Conservation (phyloP, 202 grass and related monocot genomes). For the Panicum hallii region DNA sequence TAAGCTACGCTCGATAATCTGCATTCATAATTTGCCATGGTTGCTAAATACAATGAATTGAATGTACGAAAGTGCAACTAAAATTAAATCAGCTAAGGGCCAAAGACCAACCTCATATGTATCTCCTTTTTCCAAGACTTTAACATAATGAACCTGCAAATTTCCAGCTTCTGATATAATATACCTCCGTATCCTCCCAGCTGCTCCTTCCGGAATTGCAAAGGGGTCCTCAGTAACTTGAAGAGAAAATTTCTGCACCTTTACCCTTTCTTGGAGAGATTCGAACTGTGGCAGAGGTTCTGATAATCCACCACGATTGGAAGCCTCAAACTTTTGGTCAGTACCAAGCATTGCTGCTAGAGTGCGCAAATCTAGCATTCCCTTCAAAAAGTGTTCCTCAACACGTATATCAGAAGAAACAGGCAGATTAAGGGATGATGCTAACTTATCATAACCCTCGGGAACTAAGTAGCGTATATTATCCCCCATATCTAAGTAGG, state of each 20-base stretch:
- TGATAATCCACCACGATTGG: constrained; percentile 72
- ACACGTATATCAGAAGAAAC: constrained; percentile 82
- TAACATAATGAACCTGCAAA: constrained; percentile 95
- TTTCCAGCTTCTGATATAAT: constrained; percentile 88
- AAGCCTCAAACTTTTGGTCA: constrained; percentile 60
- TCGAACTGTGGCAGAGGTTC: constrained; percentile 81
- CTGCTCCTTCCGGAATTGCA: constrained; percentile 92
- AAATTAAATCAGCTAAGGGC: constrained; percentile 45
- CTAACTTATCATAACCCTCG: constrained; percentile 91
- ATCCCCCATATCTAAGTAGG: constrained; percentile 92
- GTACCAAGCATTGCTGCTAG: constrained; percentile 77
- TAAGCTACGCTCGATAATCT: constrained; percentile 99
- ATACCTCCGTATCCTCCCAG: constrained; percentile 85
- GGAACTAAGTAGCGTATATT: constrained; percentile 81
- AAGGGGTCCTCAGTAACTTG: constrained; percentile 90
- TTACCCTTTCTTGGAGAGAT: constrained; percentile 89
- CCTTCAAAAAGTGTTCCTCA: constrained; percentile 77
- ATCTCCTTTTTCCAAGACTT: constrained; percentile 99
- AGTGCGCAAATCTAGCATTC: constrained; percentile 74
- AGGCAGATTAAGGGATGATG: constrained; percentile 73
- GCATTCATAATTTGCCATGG: constrained; percentile 46
- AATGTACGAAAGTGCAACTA: constrained; percentile 29
- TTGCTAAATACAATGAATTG: constrained; percentile 39
- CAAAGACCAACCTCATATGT: constrained; percentile 87
- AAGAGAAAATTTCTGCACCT: constrained; percentile 78